Evolutionary conservation across 805 yeast genomes (phyloP).

Genomic region (Metschnikowia shivogae): DNA sequence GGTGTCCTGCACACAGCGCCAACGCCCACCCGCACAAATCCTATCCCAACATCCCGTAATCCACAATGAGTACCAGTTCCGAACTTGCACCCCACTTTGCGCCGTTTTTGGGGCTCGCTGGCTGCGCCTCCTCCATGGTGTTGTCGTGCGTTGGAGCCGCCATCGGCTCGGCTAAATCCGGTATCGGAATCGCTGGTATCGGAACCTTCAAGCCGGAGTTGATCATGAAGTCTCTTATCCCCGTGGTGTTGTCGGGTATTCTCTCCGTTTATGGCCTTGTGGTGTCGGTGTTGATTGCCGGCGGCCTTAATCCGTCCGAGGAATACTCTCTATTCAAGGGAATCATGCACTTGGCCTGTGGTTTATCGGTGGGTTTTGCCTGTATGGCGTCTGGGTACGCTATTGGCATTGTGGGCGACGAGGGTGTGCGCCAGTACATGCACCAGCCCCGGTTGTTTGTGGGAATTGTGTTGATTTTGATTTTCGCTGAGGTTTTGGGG

Average conservation of each 20-base stretch:
- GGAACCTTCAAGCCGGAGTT: conserved; percentile 97
- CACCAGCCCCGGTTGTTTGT: conserved; percentile 86
- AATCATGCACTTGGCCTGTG: conserved; percentile 97
- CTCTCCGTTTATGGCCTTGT: conserved; percentile 95
- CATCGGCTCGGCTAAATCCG: conserved; percentile 96
- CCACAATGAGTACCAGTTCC: conserved; percentile 29
- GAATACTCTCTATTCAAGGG: conserved; percentile 89
- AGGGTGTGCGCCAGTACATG: conserved; percentile 84
- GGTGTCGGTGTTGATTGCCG: conserved; percentile 93
- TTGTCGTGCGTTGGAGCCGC: conserved; percentile 97
- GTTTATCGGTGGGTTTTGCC: conserved; percentile 92
- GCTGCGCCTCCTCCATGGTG: conserved; percentile 90
- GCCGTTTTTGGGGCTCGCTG: conserved; percentile 97
- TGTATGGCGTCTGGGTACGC: conserved; percentile 97
- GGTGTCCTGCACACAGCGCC: conserved; percentile 2
- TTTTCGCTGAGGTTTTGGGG: conserved; percentile 89
- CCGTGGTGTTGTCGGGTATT: conserved; percentile 98
- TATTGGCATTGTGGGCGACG: conserved; percentile 91
- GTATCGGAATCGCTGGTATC: conserved; percentile 96
- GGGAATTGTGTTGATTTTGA: conserved; percentile 82
- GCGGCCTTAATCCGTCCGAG: conserved; percentile 73
- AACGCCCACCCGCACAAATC: neutral
- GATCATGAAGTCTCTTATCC: conserved; percentile 92
- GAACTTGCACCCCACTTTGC: conserved; percentile 89
- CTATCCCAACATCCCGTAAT: neutral